Base-by-base conservation (phyloP, 1,284 basidiomycete species). In the Puccinia sorghi region DNA sequence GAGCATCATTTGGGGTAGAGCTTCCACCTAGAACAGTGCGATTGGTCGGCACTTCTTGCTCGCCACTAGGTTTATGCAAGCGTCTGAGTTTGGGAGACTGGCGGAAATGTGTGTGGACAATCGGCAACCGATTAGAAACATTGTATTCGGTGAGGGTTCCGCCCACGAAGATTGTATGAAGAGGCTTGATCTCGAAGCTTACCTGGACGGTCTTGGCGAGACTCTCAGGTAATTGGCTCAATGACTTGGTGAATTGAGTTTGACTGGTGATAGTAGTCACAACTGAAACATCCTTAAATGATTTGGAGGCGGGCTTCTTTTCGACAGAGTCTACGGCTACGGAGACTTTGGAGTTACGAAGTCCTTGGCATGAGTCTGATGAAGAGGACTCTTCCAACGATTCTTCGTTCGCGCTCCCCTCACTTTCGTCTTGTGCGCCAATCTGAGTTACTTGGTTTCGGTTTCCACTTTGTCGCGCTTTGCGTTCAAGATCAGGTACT, bases 161-260 rank as follows among this genome's bases (percentile, higher is more conserved):
- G 70, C 48, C 37, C 32, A 59, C 57, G 39, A 39, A 41, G 48
- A n/a, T 72, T 41, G 54, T 6, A 59, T 43, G 48, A n/a, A 59
- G 20, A 72, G 70, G 70, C 32, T 59, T 59, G 54, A 72, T 32
- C 54, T 72, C 59, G 56, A 59, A 59, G 56, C 70, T 72, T 57
- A 72, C 70, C 70, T 72, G 37, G 43, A 72, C 20, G 41, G 54
- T 71, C 46, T 71, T 39, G 20, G 32, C 50, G 20, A 56, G 39
- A 52, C 48, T 72, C 67, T 70, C 67, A 54, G 67, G 67, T n/a
- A 70, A 54, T 50, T n/a, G 67, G 48, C 54, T 70, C 32, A 70
- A 70, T n/a, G 67, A 70, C 17, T 70, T 48, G 1, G 67, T 70
- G 17, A 70, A 70, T 52, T 54, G 22, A 54, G 67, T 70, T 22